phyloP scores from a whole-genome alignment of 2,329 filamentous ascomycete species.

The Clonostachys rhizophaga region DNA sequence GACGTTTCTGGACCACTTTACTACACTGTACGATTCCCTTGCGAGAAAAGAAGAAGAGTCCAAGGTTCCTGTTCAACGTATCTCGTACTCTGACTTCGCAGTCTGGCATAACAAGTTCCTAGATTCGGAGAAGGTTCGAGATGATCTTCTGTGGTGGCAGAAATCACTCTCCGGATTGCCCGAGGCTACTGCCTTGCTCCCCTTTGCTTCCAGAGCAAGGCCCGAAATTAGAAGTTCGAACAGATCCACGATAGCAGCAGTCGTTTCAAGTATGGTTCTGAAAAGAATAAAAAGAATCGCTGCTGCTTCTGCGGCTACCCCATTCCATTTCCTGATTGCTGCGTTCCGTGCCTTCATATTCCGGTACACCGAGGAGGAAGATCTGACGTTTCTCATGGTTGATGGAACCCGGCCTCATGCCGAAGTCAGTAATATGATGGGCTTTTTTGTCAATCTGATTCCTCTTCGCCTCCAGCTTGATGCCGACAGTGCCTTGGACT shows the following conservation, averaged over 20 bases:
- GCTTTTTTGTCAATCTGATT: slow-evolving; percentile 43
- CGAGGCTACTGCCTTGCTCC: neutral
- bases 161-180: neutral
- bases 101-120: neutral
- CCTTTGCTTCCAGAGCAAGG: neutral
- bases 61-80: neutral
- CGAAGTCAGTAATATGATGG: slow-evolving; percentile 26
- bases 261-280: neutral
- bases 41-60: neutral
- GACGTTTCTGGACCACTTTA: neutral
- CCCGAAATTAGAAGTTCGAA: neutral
- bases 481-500: slow-evolving; percentile 25
- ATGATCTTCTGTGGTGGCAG: neutral
- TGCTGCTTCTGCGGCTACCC: slow-evolving; percentile 10
- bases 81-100: neutral
- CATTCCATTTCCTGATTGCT: slow-evolving; percentile 16
- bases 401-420: slow-evolving; percentile 36
- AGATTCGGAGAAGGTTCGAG: neutral
- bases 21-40: neutral
- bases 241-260: neutral
- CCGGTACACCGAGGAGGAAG: slow-evolving; percentile 19
- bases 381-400: slow-evolving; percentile 41
- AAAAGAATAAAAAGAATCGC: slow-evolving; percentile 15
- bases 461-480: slow-evolving; percentile 31
- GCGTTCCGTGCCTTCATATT: slow-evolving; percentile 22